Evolutionary conservation across 805 yeast species (phyloP).

Genomic region (Ogataea nitratoaversa): DNA sequence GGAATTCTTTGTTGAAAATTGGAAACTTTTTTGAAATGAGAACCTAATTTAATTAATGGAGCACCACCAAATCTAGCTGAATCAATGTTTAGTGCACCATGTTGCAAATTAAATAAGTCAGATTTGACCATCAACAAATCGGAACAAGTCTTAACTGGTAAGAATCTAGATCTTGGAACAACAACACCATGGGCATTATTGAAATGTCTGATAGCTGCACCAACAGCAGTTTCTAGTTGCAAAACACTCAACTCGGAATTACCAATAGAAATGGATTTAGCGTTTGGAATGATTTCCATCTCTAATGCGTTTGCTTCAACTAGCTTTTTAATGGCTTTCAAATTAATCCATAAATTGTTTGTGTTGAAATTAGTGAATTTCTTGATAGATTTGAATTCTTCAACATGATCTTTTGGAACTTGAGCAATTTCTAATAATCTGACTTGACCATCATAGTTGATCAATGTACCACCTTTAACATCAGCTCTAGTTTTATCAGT

Average conservation of each 20-base stretch:
- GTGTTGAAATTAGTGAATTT: conserved; percentile 98
- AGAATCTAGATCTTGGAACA: conserved; percentile 95
- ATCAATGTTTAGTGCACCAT: conserved; percentile 84
- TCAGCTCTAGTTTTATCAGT: conserved; percentile 99
- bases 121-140: conserved; percentile 93
- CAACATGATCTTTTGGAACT: conserved; percentile 97
- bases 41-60: conserved; percentile 93
- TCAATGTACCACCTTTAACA: conserved; percentile 98
- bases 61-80: conserved; percentile 85
- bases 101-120: conserved; percentile 84
- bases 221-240: conserved; percentile 98
- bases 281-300: conserved; percentile 94
- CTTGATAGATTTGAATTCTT: conserved; percentile 96
- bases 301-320: conserved; percentile 78
- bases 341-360: conserved; percentile 94
- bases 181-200: conserved; percentile 95
- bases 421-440: conserved; percentile 95
- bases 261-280: conserved; percentile 76
- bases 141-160: conserved; percentile 97
- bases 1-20: conserved; percentile 87
- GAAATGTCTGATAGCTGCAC: conserved; percentile 97
- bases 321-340: conserved; percentile 89
- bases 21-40: conserved; percentile 92
- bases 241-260: conserved; percentile 76
- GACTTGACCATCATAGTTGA: conserved; percentile 91